phyloP scores from a whole-genome alignment of 1,139 yeast genomes.

The Pichia terricola region DNA sequence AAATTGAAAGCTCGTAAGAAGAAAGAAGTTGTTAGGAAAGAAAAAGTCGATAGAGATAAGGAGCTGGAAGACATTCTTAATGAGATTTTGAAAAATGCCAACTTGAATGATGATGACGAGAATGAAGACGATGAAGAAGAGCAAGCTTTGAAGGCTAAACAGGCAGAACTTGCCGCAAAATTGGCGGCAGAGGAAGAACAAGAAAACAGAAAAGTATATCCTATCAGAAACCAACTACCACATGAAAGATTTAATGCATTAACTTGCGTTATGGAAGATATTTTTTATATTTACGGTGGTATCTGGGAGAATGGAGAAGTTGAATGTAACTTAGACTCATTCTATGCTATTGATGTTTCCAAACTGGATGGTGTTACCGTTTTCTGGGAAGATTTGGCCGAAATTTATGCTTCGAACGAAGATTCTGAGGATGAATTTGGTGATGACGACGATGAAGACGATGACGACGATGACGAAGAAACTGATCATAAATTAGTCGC shows the following conservation, averaged over 20 bases:
- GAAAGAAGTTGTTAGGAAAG: conserved; percentile 33
- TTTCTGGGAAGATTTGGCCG: conserved; percentile 78
- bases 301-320: conserved; percentile 81
- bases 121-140: conserved; percentile 31
- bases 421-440: conserved; percentile 47
- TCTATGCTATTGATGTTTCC: conserved; percentile 79
- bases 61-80: conserved; percentile 78
- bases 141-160: neutral
- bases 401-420: conserved; percentile 46
- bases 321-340: conserved; percentile 75
- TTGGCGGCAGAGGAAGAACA: conserved; percentile 21
- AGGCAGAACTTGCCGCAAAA: conserved; percentile 4
- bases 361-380: conserved; percentile 82
- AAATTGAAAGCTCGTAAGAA: conserved; percentile 56
- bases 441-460: conserved; percentile 53
- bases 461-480: conserved; percentile 49
- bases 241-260: conserved; percentile 86
- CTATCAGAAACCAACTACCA: conserved; percentile 56
- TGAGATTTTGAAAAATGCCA: conserved; percentile 59
- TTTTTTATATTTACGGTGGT: conserved; percentile 84
- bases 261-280: conserved; percentile 79
- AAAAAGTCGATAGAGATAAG: conserved; percentile 55
- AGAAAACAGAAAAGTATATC: conserved; percentile 38
- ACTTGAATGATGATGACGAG: conserved; percentile 47
- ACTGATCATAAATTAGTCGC: conserved; percentile 33